phyloP scores from a whole-genome alignment of 768 basidiomycete genomes.

The Hygrocybe coccinea region DNA sequence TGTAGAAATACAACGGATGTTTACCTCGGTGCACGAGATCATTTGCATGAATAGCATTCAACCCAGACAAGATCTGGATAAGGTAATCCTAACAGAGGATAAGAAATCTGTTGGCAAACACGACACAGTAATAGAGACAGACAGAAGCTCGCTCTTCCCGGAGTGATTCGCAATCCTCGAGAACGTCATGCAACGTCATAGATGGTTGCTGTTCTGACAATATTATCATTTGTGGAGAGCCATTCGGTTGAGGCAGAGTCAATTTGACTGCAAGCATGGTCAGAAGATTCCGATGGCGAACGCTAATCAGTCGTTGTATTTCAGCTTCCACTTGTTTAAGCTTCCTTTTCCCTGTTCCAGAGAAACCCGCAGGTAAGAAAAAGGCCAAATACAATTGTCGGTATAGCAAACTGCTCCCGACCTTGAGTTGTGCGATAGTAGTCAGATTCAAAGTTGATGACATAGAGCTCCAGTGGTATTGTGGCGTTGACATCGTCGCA shows the following conservation, averaged over 20 bases:
- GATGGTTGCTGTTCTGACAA: conserved; percentile 69
- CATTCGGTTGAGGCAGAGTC: conserved; percentile 43
- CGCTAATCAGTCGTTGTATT: conserved; percentile 51
- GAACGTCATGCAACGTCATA: conserved; percentile 62
- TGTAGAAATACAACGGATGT: conserved; percentile 1
- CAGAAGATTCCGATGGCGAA: conserved; percentile 64
- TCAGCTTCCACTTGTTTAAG: conserved; percentile 62
- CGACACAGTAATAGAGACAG: conserved; percentile 20
- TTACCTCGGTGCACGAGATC: conserved; percentile 69
- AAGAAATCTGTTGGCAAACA: background rate
- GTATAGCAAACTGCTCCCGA: too few species aligned
- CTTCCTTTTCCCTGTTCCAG: conserved; percentile 55
- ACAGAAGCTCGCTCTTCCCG: conserved; percentile 68
- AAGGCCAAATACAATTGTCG: background rate
- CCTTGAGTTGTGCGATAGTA: conserved; percentile 71
- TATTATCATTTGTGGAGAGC: conserved; percentile 53
- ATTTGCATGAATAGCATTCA: conserved; percentile 60
- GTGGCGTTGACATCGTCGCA: conserved; percentile 56
- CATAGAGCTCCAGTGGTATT: conserved; percentile 62
- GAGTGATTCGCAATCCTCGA: conserved; percentile 74
- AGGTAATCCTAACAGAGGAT: conserved; percentile 62
- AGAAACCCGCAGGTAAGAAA: too few species aligned
- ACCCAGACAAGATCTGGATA: conserved; percentile 62
- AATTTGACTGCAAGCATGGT: conserved; percentile 65
- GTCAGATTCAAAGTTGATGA: conserved; percentile 58